Evolutionary conservation across 768 basidiomycete species (phyloP), one percentile per base, ranked within the genome.

Genomic region (Tylopilus vinaceipallidus): DNA sequence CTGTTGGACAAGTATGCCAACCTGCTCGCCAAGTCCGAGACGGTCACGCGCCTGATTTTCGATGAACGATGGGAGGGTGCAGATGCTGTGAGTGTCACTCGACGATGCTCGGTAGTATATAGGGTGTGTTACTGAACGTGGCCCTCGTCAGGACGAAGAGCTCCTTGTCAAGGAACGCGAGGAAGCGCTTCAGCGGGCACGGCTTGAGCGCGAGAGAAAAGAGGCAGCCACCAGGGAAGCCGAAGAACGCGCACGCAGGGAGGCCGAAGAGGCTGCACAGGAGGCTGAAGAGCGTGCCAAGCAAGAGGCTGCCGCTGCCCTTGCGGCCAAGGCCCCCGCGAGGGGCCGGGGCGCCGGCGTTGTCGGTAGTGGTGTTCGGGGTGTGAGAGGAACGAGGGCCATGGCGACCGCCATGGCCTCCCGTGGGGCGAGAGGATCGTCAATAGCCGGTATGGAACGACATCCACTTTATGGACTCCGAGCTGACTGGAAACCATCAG

Each of bases 1-100:
- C 69, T 91, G 49, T 70, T 91, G 50, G 83, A 88, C 67, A 86
- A 82, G 75, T 91, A 91, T 61, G 78, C 87, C 36, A 71, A 69
- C 35, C 80, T 88, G 40, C 71, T 91, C 17, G 77, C 80, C 6
- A 83, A 80, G 63, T 86, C 88, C 2, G 88, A 90, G 65, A 76
- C 80, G 13, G 75, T 80, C 52, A 72, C 86, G 3, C 78, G 78
- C 26, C 66, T 91, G 49, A 80, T 91, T 16, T 82, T 90, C 52
- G 88, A 91, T 62, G 84, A 88, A 52, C 71, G 79, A 50, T 91
- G 86, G 86, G 71, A 78, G 46, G 89, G 89, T 2, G 86, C 82
- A 33, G 84, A 86, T 53, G 80, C 74, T 37, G 89, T 88, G 61
- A 70, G 81, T 71, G 19, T 45, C n/a, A 26, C 38, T 38, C 23